These are phyloP conservation scores for Phytophthora litchii DNA, from an alignment of 352 stramenopile genomes.

Conservation along the genomic window DNA sequence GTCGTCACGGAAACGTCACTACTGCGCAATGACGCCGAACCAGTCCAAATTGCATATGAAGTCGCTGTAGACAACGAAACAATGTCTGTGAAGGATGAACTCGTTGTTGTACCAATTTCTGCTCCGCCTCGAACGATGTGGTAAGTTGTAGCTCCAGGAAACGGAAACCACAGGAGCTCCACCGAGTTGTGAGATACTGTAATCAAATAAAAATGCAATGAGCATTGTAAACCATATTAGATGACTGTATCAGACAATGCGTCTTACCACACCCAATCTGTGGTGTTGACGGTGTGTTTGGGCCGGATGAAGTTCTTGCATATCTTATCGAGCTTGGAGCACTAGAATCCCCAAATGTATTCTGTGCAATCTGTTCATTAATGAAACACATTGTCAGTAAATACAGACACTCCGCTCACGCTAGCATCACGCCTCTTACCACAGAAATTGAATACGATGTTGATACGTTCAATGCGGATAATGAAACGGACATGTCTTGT, in stretches of 20 bases:
- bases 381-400: background rate
- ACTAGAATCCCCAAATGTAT: constrained; percentile 23
- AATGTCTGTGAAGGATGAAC: constrained; percentile 18
- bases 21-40: constrained; percentile 17
- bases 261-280: constrained; percentile 43
- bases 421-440: constrained; percentile 30
- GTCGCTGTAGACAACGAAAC: constrained; percentile 2
- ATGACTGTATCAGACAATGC: too few relatives aligned
- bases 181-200: constrained; percentile 42
- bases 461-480: constrained; percentile 16
- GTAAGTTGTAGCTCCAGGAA: constrained; percentile 46
- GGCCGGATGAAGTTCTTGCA: constrained; percentile 28
- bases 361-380: constrained; percentile 21
- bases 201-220: background rate
- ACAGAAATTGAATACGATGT: constrained; percentile 49
- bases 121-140: constrained; percentile 38
- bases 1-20: constrained; percentile 19
- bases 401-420: too few relatives aligned
- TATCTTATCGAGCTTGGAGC: constrained; percentile 29
- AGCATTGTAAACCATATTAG: background rate
- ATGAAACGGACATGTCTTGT: background rate
- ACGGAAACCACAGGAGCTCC: constrained; percentile 50
- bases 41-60: constrained; percentile 28
- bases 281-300: constrained; percentile 24
- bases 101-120: constrained; percentile 18